Conservation (phyloP, 441 rosid genomes). For the Mallotus japonicus region DNA sequence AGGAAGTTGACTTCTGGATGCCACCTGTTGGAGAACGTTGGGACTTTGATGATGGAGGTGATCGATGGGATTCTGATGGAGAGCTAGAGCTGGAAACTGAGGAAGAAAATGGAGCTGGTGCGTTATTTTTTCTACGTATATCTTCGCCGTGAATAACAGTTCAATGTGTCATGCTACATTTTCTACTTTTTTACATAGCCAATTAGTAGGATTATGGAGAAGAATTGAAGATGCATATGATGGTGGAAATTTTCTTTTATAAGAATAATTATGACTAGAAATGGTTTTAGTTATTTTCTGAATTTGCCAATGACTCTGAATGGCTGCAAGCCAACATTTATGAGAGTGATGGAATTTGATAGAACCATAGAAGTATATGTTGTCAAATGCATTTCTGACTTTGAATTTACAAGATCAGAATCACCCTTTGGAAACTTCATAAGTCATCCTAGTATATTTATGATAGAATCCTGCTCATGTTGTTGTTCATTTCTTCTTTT, state of each 20-base stretch:
- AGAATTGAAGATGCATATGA: slow-evolving; percentile 20
- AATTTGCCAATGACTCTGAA: too few relatives aligned
- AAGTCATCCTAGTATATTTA: slow-evolving; percentile 2
- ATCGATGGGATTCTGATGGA: slow-evolving; percentile 77
- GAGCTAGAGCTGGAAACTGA: slow-evolving; percentile 45
- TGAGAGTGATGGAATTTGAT: not conserved
- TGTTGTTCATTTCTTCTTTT: not conserved
- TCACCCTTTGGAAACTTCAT: not conserved
- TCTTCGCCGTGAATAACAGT: not conserved
- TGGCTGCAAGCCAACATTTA: not conserved
- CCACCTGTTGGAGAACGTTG: slow-evolving; percentile 84
- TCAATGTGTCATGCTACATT: not conserved
- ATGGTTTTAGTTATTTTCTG: not conserved
- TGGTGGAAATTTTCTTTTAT: not conserved
- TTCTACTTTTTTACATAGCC: not conserved
- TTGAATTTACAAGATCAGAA: not conserved
- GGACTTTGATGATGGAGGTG: slow-evolving; percentile 85
- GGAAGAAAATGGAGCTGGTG: slow-evolving; percentile 59
- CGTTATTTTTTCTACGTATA: slow-evolving; percentile 21
- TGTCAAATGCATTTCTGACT: not conserved
- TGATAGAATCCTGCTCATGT: not conserved
- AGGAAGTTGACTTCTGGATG: slow-evolving; percentile 83
- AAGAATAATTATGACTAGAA: slow-evolving; percentile 13
- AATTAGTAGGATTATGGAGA: slow-evolving; percentile 5
- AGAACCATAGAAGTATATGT: not conserved